A percentile compares a stretch with the other conserved stretches of the same genome.
Conservation (phyloP, 2,329 filamentous ascomycete species). For the Tolypocladium guangdongense region DNA sequence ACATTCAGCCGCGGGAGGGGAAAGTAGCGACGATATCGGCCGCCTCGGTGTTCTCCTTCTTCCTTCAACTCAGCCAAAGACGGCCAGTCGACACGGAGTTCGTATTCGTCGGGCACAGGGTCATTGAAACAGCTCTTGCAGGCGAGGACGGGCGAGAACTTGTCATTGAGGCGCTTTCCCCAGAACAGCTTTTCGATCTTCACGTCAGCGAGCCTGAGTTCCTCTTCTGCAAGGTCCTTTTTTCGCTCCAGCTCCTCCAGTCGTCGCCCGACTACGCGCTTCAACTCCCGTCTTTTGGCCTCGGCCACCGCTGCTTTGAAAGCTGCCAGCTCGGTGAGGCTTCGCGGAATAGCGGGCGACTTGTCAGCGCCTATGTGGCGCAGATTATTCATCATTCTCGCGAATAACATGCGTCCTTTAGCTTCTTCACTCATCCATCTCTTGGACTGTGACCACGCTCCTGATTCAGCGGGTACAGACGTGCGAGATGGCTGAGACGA, state of each 20-base stretch:
- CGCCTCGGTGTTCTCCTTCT: conserved; percentile 18
- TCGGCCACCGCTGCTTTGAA: conserved; percentile 20
- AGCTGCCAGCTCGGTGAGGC: conserved; percentile 20
- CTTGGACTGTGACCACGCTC: conserved; percentile 26
- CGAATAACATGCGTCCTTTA: conserved; percentile 21
- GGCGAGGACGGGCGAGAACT: conserved; percentile 22
- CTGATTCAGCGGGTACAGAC: conserved; percentile 8
- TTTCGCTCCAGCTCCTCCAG: conserved; percentile 9
- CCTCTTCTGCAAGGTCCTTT: conserved; percentile 1
- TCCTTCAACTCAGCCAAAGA: conserved; percentile 24
- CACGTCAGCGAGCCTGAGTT: neutral
- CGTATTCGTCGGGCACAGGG: conserved; percentile 4
- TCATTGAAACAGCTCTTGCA: conserved; percentile 21
- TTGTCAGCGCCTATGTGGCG: conserved; percentile 22
- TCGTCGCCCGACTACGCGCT: conserved; percentile 11
- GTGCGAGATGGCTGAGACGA: neutral
- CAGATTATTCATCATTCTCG: conserved; percentile 24
- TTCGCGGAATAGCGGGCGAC: conserved; percentile 26
- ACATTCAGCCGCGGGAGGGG: conserved; percentile 19
- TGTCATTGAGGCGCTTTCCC: conserved; percentile 16
- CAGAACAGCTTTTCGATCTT: conserved; percentile 12
- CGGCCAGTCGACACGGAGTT: conserved; percentile 19
- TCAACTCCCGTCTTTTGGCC: conserved; percentile 12
- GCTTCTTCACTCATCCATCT: conserved; percentile 26
- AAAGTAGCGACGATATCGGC: conserved; percentile 15